These are phyloP conservation scores for Powellomyces hirtus DNA, from an alignment of 192 early-diverging fungal species.

Conservation along the genomic window DNA sequence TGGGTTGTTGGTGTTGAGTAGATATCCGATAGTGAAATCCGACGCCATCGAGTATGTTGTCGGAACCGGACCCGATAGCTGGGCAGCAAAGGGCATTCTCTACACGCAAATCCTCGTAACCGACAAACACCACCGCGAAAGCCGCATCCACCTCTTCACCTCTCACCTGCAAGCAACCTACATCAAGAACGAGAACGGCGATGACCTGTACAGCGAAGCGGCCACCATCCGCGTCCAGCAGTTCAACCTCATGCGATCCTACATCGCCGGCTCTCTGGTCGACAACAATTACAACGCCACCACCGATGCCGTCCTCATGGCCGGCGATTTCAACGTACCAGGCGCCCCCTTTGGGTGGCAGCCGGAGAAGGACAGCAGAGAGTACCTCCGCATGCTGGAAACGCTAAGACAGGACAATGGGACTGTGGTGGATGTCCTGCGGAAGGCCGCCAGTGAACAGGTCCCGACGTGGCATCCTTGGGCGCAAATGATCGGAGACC, in stretches of 20 bases:
- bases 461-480: conserved; percentile 18
- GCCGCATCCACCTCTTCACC: conserved; percentile 15
- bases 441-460: conserved; percentile 1
- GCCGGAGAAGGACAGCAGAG: neutral
- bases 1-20: conserved; percentile 20
- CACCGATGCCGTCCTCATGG: conserved; percentile 16
- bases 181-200: conserved; percentile 22
- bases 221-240: conserved; percentile 8
- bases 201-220: conserved; percentile 7
- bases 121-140: neutral
- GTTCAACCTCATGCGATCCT: conserved; percentile 7
- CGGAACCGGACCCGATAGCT: conserved; percentile 7
- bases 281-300: neutral
- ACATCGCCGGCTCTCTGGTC: neutral
- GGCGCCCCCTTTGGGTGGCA: conserved; percentile 21
- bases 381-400: conserved; percentile 22
- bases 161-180: conserved; percentile 30
- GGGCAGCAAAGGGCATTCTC: conserved; percentile 16
- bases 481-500: neutral
- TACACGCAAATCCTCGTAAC: conserved; percentile 2
- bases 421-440: neutral
- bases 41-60: conserved; percentile 7
- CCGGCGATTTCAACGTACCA: conserved; percentile 27
- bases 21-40: conserved; percentile 16
- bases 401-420: neutral